Conservation (phyloP, 2,329 filamentous ascomycete species). For the Cytospora leucostoma region DNA sequence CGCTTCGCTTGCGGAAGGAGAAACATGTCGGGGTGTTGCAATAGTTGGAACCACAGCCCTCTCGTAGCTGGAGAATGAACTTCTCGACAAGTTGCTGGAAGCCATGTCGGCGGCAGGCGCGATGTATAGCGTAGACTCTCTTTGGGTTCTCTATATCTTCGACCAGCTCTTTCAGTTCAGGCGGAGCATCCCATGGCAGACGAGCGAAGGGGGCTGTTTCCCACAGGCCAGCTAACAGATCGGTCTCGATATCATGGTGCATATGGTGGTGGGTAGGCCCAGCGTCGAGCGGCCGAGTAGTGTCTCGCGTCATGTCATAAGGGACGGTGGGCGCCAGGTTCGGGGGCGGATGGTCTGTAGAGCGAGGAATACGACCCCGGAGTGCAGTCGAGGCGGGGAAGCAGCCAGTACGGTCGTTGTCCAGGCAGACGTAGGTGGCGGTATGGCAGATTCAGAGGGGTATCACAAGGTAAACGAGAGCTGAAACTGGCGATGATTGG, state of each 20-base stretch:
- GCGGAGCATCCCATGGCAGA: constrained; percentile 61
- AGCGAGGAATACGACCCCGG: not conserved
- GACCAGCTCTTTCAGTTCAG: constrained; percentile 56
- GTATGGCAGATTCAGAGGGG: not conserved
- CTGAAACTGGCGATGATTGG: not conserved
- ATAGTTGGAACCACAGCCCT: constrained; percentile 69
- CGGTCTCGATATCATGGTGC: constrained; percentile 41
- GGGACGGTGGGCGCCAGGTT: constrained; percentile 9
- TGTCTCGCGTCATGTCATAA: constrained; percentile 54
- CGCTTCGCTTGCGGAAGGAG: constrained; percentile 70
- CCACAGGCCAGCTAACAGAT: constrained; percentile 61
- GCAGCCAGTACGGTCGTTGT: not conserved
- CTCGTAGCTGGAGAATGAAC: constrained; percentile 80
- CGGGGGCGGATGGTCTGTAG: constrained; percentile 10
- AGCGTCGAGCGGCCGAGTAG: constrained; percentile 39
- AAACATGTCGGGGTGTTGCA: constrained; percentile 81
- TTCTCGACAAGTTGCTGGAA: constrained; percentile 69
- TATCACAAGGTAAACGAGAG: constrained; percentile 7
- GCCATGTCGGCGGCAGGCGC: constrained; percentile 61
- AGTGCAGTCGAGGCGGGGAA: not conserved
- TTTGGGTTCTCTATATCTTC: constrained; percentile 63
- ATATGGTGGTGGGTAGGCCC: constrained; percentile 32
- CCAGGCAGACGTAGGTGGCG: not conserved
- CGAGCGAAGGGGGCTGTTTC: constrained; percentile 60
- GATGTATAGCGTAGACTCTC: constrained; percentile 61